Evolutionary conservation across 352 stramenopile species (phyloP).

Genomic region (Globisporangium emineosum): DNA sequence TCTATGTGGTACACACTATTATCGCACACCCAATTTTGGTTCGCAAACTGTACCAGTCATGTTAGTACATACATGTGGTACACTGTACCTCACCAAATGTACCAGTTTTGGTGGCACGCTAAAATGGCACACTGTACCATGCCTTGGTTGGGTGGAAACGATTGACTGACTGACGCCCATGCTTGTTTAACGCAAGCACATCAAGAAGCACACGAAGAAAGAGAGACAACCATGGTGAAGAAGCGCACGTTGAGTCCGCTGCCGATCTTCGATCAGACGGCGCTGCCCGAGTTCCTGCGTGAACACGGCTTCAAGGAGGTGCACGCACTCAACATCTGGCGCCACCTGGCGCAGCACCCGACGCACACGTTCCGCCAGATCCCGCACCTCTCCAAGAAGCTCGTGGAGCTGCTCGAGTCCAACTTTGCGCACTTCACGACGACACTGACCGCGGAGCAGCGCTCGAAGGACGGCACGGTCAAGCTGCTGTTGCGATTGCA

Average conservation of each 20-base stretch:
- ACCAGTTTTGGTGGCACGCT: not conserved
- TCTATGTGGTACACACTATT: too few species aligned
- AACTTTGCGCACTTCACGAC: constrained; percentile 83
- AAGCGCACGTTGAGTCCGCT: constrained; percentile 76
- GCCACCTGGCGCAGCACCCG: constrained; percentile 59
- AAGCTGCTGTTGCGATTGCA: constrained; percentile 90
- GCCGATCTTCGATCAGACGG: constrained; percentile 68
- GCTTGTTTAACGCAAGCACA: not conserved
- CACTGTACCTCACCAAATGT: not conserved
- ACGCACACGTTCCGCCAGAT: constrained; percentile 58
- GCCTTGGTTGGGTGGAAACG: constrained; percentile 8
- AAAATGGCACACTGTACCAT: not conserved
- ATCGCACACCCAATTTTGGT: too few species aligned
- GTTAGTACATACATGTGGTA: not conserved
- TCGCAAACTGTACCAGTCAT: not conserved
- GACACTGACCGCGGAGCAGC: constrained; percentile 70
- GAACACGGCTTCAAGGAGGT: constrained; percentile 71
- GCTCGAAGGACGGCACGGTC: constrained; percentile 83
- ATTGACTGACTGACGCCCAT: not conserved
- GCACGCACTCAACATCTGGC: constrained; percentile 76
- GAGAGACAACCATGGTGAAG: constrained; percentile 63
- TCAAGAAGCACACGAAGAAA: not conserved
- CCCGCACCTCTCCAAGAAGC: constrained; percentile 49
- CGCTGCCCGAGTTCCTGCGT: constrained; percentile 60
- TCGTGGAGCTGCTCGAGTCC: constrained; percentile 52